Evolutionary conservation across 371 early-diverging fungal genomes (phyloP).

Genomic region (Mucor sp.): DNA sequence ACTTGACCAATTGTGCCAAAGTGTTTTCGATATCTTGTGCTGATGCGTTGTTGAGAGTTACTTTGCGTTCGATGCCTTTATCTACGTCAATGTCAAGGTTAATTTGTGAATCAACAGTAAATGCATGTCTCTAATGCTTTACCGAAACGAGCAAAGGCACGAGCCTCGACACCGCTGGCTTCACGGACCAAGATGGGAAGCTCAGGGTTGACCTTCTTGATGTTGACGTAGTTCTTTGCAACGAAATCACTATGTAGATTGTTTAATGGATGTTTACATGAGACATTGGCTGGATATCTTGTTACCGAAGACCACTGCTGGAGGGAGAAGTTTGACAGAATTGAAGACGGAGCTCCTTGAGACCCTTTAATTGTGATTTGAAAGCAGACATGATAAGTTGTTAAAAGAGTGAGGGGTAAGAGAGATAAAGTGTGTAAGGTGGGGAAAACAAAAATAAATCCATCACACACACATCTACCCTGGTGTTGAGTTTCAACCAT

Average conservation of each 20-base stretch:
- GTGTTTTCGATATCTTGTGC: conserved; percentile 73
- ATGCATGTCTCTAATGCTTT: conserved; percentile 12
- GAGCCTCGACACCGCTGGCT: conserved; percentile 82
- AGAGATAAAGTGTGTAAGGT: neutral
- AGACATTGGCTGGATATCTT: neutral
- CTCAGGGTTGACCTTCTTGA: conserved; percentile 86
- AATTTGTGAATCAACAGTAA: neutral
- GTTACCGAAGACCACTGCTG: conserved; percentile 84
- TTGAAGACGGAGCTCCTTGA: conserved; percentile 92
- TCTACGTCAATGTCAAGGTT: conserved; percentile 47
- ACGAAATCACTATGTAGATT: conserved; percentile 75
- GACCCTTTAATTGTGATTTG: conserved; percentile 58
- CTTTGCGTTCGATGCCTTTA: conserved; percentile 83
- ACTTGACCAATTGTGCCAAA: conserved; percentile 65
- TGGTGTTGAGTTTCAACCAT: conserved; percentile 13
- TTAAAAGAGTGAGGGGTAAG: conserved; percentile 10
- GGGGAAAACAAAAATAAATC: conserved; percentile 1
- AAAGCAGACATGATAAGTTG: conserved; percentile 40
- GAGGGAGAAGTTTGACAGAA: conserved; percentile 85
- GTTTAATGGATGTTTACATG: neutral
- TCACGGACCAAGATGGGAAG: conserved; percentile 93
- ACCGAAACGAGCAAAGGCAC: conserved; percentile 93
- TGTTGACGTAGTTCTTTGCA: conserved; percentile 71
- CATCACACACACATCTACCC: neutral
- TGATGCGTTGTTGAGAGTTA: conserved; percentile 73